A percentile compares a stretch with the other conserved stretches of the same genome.
Evolutionary conservation across 306 rosid genomes (phyloP).

Genomic region (Biancaea sappan): DNA sequence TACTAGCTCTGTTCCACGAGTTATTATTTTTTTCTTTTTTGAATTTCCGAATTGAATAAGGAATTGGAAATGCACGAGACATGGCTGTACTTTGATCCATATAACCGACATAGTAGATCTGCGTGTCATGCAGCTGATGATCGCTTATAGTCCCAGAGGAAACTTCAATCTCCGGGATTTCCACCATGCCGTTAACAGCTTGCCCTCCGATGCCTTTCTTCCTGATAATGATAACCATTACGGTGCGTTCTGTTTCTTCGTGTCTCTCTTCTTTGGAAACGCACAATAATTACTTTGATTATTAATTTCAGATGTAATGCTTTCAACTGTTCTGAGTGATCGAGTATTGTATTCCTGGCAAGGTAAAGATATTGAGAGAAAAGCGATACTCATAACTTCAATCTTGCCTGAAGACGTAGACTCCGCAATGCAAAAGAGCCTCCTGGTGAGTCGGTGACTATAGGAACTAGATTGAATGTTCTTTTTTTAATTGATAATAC

Average conservation of each 20-base stretch:
- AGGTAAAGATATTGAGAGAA: conserved; percentile 71
- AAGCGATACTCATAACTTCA: conserved; percentile 63
- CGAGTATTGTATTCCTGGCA: conserved; percentile 74
- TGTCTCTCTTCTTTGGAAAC: conserved; percentile 7
- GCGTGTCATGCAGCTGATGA: conserved; percentile 53
- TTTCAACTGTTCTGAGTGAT: conserved; percentile 64
- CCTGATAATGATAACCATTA: conserved; percentile 42
- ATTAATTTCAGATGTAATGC: conserved; percentile 53
- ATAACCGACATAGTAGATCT: conserved; percentile 32
- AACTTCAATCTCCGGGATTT: conserved; percentile 67
- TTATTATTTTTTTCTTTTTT: background rate
- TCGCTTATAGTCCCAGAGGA: conserved; percentile 59
- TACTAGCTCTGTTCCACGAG: background rate
- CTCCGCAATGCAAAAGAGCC: conserved; percentile 51
- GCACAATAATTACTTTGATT: conserved; percentile 19
- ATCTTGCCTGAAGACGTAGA: conserved; percentile 58
- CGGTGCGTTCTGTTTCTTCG: conserved; percentile 36
- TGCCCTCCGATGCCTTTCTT: conserved; percentile 61
- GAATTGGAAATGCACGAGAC: conserved; percentile 30
- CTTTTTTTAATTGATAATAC: background rate
- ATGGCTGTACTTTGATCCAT: conserved; percentile 14
- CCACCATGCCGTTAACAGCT: conserved; percentile 60
- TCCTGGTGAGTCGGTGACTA: conserved; percentile 50
- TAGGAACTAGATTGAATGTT: background rate
- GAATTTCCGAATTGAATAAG: conserved; percentile 4